Conservation (phyloP, 306 rosid species). For the Cucurbita argyrosperma region DNA sequence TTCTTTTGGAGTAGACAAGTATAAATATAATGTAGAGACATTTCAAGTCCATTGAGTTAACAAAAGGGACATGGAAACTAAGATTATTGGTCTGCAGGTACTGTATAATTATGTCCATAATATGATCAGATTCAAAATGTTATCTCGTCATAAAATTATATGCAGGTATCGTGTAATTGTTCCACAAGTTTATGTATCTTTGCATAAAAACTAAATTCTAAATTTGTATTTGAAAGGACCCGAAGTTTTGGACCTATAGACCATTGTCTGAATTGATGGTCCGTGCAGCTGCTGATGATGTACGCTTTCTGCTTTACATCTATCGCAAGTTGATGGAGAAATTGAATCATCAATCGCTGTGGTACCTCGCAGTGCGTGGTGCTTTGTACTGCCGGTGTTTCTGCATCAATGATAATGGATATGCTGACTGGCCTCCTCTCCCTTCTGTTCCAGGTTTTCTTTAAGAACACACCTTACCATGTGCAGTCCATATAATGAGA, state of each 20-base stretch:
- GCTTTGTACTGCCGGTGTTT: constrained; percentile 86
- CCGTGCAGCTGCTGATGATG: constrained; percentile 94
- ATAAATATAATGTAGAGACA: neutral
- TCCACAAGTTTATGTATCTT: neutral
- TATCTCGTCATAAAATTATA: neutral
- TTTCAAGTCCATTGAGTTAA: neutral
- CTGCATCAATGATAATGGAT: constrained; percentile 46
- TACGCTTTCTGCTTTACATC: constrained; percentile 84
- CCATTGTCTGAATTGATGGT: constrained; percentile 90
- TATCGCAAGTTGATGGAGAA: constrained; percentile 82
- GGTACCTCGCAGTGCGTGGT: constrained; percentile 93
- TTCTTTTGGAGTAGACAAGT: constrained; percentile 1
- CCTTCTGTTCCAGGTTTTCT: constrained; percentile 73
- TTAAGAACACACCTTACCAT: neutral
- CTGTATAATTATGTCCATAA: neutral
- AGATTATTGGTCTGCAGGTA: neutral
- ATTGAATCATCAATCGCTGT: constrained; percentile 51
- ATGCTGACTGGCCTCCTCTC: constrained; percentile 77
- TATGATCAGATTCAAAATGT: neutral
- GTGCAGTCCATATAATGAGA: neutral
- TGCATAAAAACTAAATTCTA: neutral
- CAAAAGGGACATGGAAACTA: neutral
- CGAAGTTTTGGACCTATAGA: constrained; percentile 79
- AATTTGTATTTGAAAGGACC: constrained; percentile 40
- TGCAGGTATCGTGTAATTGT: neutral